Evolutionary conservation across 768 basidiomycete genomes (phyloP).

Genomic region (Collybia mongolica): DNA sequence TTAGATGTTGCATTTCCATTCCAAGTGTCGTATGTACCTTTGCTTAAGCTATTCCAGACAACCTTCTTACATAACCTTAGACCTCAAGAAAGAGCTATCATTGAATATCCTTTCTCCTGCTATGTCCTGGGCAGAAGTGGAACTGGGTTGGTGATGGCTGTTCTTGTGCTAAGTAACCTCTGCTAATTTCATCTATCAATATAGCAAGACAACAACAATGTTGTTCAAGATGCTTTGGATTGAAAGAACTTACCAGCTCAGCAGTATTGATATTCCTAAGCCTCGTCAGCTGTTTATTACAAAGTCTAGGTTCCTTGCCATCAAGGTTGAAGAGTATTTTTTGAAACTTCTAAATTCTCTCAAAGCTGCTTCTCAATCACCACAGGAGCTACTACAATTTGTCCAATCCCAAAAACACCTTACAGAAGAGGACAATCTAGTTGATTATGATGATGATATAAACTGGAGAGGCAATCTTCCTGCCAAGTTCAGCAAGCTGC

Average conservation of each 20-base stretch:
- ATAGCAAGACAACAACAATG: constrained; percentile 73
- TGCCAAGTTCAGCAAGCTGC: not conserved
- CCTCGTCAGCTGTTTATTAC: constrained; percentile 75
- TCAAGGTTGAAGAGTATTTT: constrained; percentile 66
- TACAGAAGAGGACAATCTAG: not conserved
- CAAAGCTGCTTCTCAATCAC: constrained; percentile 27
- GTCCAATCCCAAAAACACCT: not conserved
- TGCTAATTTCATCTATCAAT: not conserved
- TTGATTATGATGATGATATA: constrained; percentile 1
- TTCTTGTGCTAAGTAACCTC: not conserved
- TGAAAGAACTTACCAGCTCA: constrained; percentile 48
- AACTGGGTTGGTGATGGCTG: constrained; percentile 54
- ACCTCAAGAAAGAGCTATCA: constrained; percentile 50
- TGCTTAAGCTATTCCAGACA: not conserved
- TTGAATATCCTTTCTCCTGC: constrained; percentile 56
- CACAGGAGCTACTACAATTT: constrained; percentile 28
- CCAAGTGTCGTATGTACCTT: constrained; percentile 32
- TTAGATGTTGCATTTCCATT: constrained; percentile 42
- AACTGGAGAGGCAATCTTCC: constrained; percentile 1
- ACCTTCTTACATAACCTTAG: too few species aligned
- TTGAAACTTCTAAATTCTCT: constrained; percentile 46
- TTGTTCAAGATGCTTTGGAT: constrained; percentile 71
- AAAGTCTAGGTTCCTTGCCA: constrained; percentile 59
- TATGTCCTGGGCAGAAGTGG: constrained; percentile 70
- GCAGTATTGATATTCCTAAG: constrained; percentile 32